phyloP scores from a whole-genome alignment of 2,329 filamentous ascomycete species.

The Sporothrix mexicana region DNA sequence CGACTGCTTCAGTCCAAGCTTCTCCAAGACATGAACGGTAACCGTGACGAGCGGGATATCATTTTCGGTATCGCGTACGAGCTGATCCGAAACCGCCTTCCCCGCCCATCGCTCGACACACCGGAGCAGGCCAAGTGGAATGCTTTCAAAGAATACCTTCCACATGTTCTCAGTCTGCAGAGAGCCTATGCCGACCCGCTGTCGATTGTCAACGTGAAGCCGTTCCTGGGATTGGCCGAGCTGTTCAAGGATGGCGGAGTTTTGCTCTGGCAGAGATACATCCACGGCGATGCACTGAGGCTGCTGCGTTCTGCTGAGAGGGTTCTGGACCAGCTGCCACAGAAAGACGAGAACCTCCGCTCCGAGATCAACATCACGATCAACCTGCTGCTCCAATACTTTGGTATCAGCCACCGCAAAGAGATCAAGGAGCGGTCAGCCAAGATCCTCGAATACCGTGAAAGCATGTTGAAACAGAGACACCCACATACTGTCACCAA shows the following conservation, averaged over 20 bases:
- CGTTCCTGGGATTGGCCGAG: conserved; percentile 33
- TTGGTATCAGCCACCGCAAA: conserved; percentile 37
- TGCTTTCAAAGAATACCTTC: conserved; percentile 36
- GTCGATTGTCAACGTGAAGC: conserved; percentile 35
- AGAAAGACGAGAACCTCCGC: conserved; percentile 24
- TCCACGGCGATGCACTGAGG: conserved; percentile 33
- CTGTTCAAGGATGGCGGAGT: conserved; percentile 38
- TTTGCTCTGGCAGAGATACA: conserved; percentile 36
- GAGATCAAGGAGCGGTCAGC: conserved; percentile 34
- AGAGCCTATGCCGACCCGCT: conserved; percentile 35
- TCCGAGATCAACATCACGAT: conserved; percentile 35
- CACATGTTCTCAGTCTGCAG: conserved; percentile 37
- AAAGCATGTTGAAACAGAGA: conserved; percentile 14
- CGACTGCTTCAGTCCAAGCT: conserved; percentile 34
- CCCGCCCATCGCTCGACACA: conserved; percentile 35
- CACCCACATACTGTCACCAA: background rate
- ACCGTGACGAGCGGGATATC: conserved; percentile 30
- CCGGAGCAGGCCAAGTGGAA: conserved; percentile 35
- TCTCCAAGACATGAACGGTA: conserved; percentile 33
- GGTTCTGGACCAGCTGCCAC: conserved; percentile 31
- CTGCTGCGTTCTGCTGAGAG: conserved; percentile 35
- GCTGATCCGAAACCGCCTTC: conserved; percentile 35
- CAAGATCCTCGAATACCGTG: conserved; percentile 33
- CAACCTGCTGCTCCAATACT: conserved; percentile 37
- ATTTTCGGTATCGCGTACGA: conserved; percentile 35